Percentiles rank a stretch among this genome's conserved stretches.
Conservation (phyloP, 805 yeast genomes). For the Osmozyma mogii region DNA sequence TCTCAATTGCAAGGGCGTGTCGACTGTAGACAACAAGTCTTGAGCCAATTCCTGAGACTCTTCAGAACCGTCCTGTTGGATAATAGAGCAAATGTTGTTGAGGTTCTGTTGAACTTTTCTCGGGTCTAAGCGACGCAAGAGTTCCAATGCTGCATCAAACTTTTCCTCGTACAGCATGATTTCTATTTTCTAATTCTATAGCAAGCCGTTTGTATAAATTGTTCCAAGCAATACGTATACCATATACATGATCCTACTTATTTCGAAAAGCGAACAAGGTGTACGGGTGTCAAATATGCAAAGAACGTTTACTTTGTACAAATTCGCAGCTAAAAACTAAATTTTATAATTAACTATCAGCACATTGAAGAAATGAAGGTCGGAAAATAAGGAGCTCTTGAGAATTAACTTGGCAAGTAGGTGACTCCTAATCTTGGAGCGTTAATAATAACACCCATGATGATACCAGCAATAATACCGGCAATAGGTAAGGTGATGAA, state of each 20-base stretch:
- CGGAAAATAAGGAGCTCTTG: too few species aligned
- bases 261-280: too few species aligned
- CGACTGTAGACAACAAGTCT: constrained; percentile 80
- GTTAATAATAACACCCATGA: constrained; percentile 55
- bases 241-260: too few species aligned
- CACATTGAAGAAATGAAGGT: too few species aligned
- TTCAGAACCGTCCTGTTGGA: constrained; percentile 16
- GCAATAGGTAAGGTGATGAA: constrained; percentile 65
- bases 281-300: too few species aligned
- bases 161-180: constrained; percentile 35
- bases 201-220: too few species aligned
- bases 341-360: too few species aligned
- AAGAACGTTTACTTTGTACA: too few species aligned
- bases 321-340: too few species aligned
- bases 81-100: constrained; percentile 41
- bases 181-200: too few species aligned
- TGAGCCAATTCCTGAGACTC: constrained; percentile 59
- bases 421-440: constrained; percentile 43
- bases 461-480: constrained; percentile 60
- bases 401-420: too few species aligned
- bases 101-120: constrained; percentile 40
- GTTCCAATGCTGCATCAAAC: constrained; percentile 72
- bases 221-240: too few species aligned
- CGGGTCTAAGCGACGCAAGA: constrained; percentile 71
- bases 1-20: constrained; percentile 61